phyloP scores from a whole-genome alignment of 208 protist species.

The Trypanosoma scelopori region DNA sequence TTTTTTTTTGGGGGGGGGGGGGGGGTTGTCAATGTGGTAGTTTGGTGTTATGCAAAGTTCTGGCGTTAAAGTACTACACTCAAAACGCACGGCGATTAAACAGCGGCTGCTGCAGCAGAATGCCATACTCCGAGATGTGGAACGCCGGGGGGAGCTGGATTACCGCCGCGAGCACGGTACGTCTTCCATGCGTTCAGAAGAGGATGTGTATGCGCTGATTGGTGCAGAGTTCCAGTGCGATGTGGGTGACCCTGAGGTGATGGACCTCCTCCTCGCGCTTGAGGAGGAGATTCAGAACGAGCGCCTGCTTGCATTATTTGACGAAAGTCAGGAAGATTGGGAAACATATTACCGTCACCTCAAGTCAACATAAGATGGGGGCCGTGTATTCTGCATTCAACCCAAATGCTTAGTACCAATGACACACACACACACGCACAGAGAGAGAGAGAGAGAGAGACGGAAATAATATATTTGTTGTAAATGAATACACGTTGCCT shows the following conservation, averaged over 20 bases:
- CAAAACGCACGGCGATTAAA: conserved; percentile 50
- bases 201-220: conserved; percentile 26
- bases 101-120: conserved; percentile 59
- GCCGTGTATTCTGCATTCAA: background rate
- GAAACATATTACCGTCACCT: conserved; percentile 69
- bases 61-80: conserved; percentile 53
- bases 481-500: background rate
- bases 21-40: conserved; percentile 12
- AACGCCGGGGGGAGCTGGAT: conserved; percentile 28
- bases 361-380: background rate
- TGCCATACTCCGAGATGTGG: conserved; percentile 18
- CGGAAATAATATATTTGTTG: background rate
- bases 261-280: conserved; percentile 61
- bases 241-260: conserved; percentile 40
- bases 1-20: conserved; percentile 6
- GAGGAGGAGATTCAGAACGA: conserved; percentile 85
- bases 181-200: background rate
- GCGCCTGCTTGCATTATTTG: conserved; percentile 55
- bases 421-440: background rate
- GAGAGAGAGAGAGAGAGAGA: background rate
- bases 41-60: conserved; percentile 9
- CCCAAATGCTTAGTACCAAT: too few species aligned
- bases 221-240: conserved; percentile 61
- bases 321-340: conserved; percentile 65
- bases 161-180: conserved; percentile 14